Evolutionary conservation across 495 filamentous ascomycete genomes (phyloP).

Genomic region (Cercophora scortea): DNA sequence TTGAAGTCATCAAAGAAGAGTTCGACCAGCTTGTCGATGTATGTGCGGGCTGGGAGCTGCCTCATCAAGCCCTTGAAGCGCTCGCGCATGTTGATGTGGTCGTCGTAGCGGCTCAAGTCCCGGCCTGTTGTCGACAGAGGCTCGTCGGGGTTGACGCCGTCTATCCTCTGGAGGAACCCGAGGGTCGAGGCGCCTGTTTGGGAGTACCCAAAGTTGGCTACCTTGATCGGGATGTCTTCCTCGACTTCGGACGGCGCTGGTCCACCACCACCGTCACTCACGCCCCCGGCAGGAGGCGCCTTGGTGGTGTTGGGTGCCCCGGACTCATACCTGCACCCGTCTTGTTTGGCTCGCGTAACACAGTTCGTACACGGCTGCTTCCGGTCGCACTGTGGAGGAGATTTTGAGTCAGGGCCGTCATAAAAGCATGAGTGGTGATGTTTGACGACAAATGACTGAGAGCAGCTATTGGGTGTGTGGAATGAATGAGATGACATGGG

Average conservation of each 20-base stretch:
- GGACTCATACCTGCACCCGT: slow-evolving; percentile 43
- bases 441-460: too few species aligned
- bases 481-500: background rate
- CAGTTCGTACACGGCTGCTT: slow-evolving; percentile 56
- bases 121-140: slow-evolving; percentile 6
- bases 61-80: slow-evolving; percentile 47
- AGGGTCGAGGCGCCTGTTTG: slow-evolving; percentile 36
- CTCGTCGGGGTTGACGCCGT: slow-evolving; percentile 20
- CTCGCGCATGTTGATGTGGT: slow-evolving; percentile 19
- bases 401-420: background rate
- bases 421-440: background rate
- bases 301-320: slow-evolving; percentile 38
- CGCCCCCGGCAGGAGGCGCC: slow-evolving; percentile 15
- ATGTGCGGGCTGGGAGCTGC: slow-evolving; percentile 44
- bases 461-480: too few species aligned
- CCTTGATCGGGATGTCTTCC: slow-evolving; percentile 18
- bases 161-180: slow-evolving; percentile 43
- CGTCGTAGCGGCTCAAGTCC: background rate
- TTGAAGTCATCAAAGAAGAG: slow-evolving; percentile 52
- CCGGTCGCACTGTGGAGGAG: slow-evolving; percentile 44
- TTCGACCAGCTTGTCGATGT: slow-evolving; percentile 44
- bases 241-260: background rate
- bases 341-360: slow-evolving; percentile 41
- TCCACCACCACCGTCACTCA: slow-evolving; percentile 6
- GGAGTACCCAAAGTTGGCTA: slow-evolving; percentile 41